Evolutionary conservation across 345 rosid species (phyloP).

Genomic region (Eucalyptus marginata): DNA sequence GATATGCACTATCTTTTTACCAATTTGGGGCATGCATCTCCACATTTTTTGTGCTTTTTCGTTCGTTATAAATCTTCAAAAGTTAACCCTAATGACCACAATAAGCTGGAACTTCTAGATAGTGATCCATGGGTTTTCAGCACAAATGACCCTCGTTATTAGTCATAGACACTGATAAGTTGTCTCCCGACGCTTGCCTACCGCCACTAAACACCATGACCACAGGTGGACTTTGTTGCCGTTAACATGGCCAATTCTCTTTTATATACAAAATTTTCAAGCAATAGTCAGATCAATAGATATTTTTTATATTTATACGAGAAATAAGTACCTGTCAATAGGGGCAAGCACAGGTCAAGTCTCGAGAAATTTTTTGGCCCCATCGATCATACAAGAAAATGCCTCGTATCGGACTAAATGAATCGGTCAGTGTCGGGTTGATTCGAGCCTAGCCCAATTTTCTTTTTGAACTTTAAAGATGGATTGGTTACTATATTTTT

Average conservation of each 20-base stretch:
- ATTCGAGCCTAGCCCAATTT: background rate
- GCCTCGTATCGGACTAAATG: fast-evolving
- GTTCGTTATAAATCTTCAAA: background rate
- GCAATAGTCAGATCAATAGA: background rate
- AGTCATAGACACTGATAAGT: background rate
- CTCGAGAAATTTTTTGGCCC: background rate
- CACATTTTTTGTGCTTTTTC: background rate
- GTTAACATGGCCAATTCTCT: background rate
- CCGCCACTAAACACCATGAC: background rate
- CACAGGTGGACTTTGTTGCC: background rate
- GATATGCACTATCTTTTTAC: background rate
- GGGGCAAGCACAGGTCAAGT: background rate
- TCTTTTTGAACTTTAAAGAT: background rate
- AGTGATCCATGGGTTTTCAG: background rate
- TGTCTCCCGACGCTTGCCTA: background rate
- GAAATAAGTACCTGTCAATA: too few relatives aligned
- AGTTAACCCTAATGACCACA: background rate
- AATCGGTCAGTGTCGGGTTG: fast-evolving
- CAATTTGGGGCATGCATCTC: background rate
- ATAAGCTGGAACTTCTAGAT: background rate
- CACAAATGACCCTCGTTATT: background rate
- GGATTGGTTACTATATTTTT: background rate
- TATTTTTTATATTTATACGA: background rate
- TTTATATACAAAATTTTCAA: background rate
- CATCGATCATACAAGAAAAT: fast-evolving